phyloP scores from a whole-genome alignment of 2,329 filamentous ascomycete genomes.

The Achaetomium macrosporum region DNA sequence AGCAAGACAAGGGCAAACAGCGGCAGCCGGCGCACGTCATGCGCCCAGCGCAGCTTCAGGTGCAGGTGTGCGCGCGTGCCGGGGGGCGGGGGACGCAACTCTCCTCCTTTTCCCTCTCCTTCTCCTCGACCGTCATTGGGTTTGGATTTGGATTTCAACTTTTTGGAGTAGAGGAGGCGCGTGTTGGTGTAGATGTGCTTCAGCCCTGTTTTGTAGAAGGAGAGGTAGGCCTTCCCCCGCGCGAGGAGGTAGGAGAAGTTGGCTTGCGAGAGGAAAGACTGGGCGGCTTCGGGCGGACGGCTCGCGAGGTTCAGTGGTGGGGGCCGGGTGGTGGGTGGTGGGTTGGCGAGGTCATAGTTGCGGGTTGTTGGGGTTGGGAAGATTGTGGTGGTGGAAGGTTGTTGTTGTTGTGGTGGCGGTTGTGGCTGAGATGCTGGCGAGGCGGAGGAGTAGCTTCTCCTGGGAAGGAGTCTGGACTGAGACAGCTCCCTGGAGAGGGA shows the following conservation, averaged over 20 bases:
- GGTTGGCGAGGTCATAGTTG: slow-evolving; percentile 28
- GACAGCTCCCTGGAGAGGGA: background rate
- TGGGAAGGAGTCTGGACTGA: background rate
- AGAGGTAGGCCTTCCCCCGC: slow-evolving; percentile 68
- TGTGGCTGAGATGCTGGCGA: background rate
- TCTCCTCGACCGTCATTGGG: too few species aligned
- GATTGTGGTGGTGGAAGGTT: background rate
- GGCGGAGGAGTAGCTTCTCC: slow-evolving; percentile 2
- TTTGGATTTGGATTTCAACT: too few species aligned
- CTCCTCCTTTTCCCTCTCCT: too few species aligned
- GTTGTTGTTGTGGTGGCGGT: background rate
- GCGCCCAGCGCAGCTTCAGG: slow-evolving; percentile 58
- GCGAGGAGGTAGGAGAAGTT: slow-evolving; percentile 48
- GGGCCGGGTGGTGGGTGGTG: slow-evolving; percentile 66
- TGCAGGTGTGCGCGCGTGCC: slow-evolving; percentile 63
- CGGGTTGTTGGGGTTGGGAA: background rate
- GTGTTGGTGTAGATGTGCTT: slow-evolving; percentile 68
- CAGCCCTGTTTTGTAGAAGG: slow-evolving; percentile 84
- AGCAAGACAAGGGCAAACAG: slow-evolving; percentile 70
- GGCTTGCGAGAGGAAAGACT: slow-evolving; percentile 18
- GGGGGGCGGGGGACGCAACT: slow-evolving; percentile 24
- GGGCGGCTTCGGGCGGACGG: slow-evolving; percentile 40
- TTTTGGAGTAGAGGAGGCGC: slow-evolving; percentile 36
- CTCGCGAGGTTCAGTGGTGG: slow-evolving; percentile 60
- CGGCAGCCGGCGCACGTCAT: slow-evolving; percentile 73